Percentiles rank a stretch among this genome's conserved stretches.
Evolutionary conservation across 768 basidiomycete genomes (phyloP).

Genomic region (Termitomyces sp.): DNA sequence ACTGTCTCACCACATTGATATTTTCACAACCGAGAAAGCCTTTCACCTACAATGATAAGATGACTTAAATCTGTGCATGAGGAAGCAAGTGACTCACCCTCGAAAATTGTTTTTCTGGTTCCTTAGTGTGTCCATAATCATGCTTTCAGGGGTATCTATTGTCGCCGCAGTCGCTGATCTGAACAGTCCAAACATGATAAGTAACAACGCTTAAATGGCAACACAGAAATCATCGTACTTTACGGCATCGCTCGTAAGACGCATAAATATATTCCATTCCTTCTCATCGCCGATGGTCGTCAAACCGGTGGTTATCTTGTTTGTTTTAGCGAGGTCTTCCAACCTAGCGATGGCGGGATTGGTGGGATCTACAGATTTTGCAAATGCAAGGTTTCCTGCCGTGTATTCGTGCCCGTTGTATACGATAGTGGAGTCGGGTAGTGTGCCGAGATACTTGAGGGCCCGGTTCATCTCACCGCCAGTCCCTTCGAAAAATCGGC

Average conservation of each 20-base stretch:
- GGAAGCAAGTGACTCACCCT: constrained; percentile 40
- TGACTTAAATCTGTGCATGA: background rate
- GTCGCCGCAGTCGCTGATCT: constrained; percentile 50
- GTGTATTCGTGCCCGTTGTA: constrained; percentile 97
- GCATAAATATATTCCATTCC: constrained; percentile 95
- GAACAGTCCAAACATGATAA: background rate
- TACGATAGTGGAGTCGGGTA: constrained; percentile 78
- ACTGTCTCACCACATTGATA: background rate
- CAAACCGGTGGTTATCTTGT: constrained; percentile 69
- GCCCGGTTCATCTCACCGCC: constrained; percentile 79
- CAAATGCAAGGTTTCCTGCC: constrained; percentile 68
- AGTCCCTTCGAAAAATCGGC: constrained; percentile 91
- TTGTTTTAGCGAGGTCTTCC: constrained; percentile 49
- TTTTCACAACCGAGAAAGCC: constrained; percentile 2
- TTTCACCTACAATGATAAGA: constrained; percentile 4
- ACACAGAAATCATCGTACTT: constrained; percentile 40
- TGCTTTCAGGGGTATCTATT: constrained; percentile 40
- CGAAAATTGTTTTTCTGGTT: constrained; percentile 82
- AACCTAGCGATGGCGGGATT: constrained; percentile 63
- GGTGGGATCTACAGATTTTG: constrained; percentile 50
- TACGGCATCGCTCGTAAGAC: constrained; percentile 59
- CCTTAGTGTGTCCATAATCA: constrained; percentile 72
- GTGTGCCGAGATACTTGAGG: constrained; percentile 60
- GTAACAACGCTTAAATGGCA: background rate
- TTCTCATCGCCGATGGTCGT: constrained; percentile 94